Evolutionary conservation across 1,284 basidiomycete genomes (phyloP), one percentile per base, ranked within the genome.

Genomic region (Ganoderma leucocontextum): DNA sequence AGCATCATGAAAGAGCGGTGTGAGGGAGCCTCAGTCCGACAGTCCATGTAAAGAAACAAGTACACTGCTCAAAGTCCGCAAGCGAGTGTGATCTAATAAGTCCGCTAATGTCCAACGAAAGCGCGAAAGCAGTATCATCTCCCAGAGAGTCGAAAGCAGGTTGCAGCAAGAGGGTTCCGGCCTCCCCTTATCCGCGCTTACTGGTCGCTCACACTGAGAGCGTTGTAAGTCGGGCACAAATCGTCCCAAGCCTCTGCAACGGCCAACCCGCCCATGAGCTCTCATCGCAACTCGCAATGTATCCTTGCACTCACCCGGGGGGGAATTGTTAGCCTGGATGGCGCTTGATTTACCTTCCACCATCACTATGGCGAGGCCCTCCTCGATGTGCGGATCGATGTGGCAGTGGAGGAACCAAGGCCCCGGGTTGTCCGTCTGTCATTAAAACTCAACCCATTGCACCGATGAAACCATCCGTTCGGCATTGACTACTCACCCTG

Each of bases 391-490:
- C 57, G 63, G 72, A 63, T 75, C 75, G 29, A 75, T 75, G 53
- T 75, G 73, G 44, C 75, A 75, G 38, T 75, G 75, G 44, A 75
- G 67, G 70, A 74, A 72, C 75, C 75, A 75, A 12, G 73, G 75
- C 2, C 75, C 75, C 15, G 73, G 70, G 68, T 74, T 75, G 55
- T 75, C 69, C 39, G 75, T 74, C 73, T 74, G 36, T 49, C 29
- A 19, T n/a, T 15, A 15, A 62, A 3, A 19, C 17, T 25, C 19
- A 36, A 22, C 9, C 22, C 4, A 35, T 12, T 38, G 10, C 38
- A 58, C 35, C 6, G 8, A 58, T 6, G 6, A 33, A 8, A 9
- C 44, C n/a, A 47, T 47, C 2, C 4, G 19, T 19, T 39, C 15
- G 8, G 17, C 9, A 0, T 19, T 25, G 13, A 4, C 29, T 22